phyloP scores from a whole-genome alignment of 352 stramenopile species.

The Globisporangium splendens region DNA sequence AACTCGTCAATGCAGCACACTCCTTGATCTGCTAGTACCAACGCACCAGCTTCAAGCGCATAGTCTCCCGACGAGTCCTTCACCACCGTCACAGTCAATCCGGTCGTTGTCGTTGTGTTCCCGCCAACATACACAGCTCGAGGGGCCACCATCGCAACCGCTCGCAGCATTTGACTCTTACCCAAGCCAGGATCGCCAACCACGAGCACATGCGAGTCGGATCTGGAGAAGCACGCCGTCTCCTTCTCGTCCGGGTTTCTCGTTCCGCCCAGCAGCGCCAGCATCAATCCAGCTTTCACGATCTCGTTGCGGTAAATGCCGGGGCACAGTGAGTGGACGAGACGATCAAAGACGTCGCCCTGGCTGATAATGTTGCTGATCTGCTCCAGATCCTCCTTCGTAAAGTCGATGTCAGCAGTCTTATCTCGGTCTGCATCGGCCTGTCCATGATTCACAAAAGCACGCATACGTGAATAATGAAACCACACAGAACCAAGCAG shows the following conservation, averaged over 20 bases:
- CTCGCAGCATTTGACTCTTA: conserved; percentile 95
- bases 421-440: conserved; percentile 49
- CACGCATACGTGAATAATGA: too few species aligned
- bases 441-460: conserved; percentile 1
- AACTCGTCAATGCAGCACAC: conserved; percentile 99
- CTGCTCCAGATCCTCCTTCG: conserved; percentile 87
- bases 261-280: conserved; percentile 95
- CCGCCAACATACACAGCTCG: conserved; percentile 96
- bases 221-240: conserved; percentile 67
- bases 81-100: conserved; percentile 95
- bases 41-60: conserved; percentile 89
- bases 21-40: conserved; percentile 94
- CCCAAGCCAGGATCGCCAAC: conserved; percentile 95
- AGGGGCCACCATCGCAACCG: conserved; percentile 87
- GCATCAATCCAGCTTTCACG: conserved; percentile 96
- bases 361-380: conserved; percentile 89
- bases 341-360: conserved; percentile 90
- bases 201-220: conserved; percentile 94
- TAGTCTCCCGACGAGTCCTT: conserved; percentile 93
- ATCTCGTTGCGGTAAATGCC: conserved; percentile 97
- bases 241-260: conserved; percentile 56
- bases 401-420: conserved; percentile 71
- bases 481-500: background rate
- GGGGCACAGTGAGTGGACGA: conserved; percentile 94
- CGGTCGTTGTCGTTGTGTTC: conserved; percentile 95